Conservation (phyloP, 306 rosid species). For the Cucurbita argyrosperma region DNA sequence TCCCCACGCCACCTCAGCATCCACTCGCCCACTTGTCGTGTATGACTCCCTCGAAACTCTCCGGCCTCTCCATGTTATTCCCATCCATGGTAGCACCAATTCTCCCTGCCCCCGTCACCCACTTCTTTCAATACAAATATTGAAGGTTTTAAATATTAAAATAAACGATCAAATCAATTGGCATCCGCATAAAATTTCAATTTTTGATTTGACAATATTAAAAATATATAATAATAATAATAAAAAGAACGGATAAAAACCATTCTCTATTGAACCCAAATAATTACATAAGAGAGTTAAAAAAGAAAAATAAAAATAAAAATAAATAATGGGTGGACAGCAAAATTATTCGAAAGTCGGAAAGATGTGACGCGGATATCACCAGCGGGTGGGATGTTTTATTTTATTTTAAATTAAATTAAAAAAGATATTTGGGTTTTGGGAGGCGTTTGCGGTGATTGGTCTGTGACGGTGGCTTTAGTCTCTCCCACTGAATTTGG, state of each 20-base stretch:
- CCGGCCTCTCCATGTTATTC: neutral
- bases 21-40: neutral
- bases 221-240: neutral
- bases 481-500: conserved; percentile 5
- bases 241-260: neutral
- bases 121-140: too few relatives aligned
- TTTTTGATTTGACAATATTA: neutral
- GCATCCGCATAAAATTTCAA: neutral
- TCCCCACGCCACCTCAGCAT: neutral
- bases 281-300: neutral
- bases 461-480: neutral
- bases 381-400: neutral
- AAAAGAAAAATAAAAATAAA: neutral
- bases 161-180: neutral
- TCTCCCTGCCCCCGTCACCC: neutral
- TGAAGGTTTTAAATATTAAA: too few relatives aligned
- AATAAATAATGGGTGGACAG: neutral
- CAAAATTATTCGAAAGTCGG: neutral
- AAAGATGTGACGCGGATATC: conserved; percentile 1
- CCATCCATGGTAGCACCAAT: neutral
- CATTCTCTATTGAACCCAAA: neutral
- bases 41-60: too few relatives aligned
- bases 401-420: neutral
- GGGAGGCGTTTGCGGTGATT: neutral
- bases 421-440: neutral